These are phyloP conservation scores for Aciculosporium take DNA, from an alignment of 2,329 filamentous ascomycete genomes.

Conservation along the genomic window DNA sequence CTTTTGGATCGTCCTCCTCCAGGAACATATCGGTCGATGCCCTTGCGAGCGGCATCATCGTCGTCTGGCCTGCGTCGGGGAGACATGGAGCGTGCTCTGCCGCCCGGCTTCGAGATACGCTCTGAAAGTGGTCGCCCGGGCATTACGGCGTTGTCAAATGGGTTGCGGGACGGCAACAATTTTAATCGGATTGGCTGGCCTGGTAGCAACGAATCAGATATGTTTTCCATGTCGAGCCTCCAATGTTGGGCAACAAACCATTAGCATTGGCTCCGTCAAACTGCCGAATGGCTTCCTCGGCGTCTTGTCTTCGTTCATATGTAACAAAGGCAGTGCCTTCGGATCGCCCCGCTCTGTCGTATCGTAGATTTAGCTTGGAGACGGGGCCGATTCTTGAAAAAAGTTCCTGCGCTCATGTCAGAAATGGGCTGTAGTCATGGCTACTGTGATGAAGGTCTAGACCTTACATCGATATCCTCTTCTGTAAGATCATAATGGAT, in stretches of 20 bases:
- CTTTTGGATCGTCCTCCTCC: constrained; percentile 42
- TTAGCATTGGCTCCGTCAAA: constrained; percentile 87
- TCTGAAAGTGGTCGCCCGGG: constrained; percentile 45
- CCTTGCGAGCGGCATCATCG: constrained; percentile 47
- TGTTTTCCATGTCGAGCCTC: not conserved
- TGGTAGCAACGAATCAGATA: constrained; percentile 14
- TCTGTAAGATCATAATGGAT: constrained; percentile 84
- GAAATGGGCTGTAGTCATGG: constrained; percentile 4
- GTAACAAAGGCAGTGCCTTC: constrained; percentile 75
- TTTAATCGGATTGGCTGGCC: constrained; percentile 69
- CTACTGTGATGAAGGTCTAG: not conserved
- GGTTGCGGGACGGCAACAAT: constrained; percentile 45
- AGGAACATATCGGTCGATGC: constrained; percentile 70
- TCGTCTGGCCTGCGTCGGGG: constrained; percentile 31
- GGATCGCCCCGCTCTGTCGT: constrained; percentile 79
- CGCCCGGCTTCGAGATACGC: constrained; percentile 39
- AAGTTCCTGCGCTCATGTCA: constrained; percentile 46
- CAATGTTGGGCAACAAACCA: constrained; percentile 26
- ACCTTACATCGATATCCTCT: constrained; percentile 59
- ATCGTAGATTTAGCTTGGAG: constrained; percentile 53
- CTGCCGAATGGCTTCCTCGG: constrained; percentile 58
- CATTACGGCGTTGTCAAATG: constrained; percentile 41
- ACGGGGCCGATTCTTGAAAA: constrained; percentile 68
- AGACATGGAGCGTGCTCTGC: constrained; percentile 50
- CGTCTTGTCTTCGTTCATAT: constrained; percentile 58